Conservation (phyloP, 352 stramenopile species). For the Globisporangium perplexum region DNA sequence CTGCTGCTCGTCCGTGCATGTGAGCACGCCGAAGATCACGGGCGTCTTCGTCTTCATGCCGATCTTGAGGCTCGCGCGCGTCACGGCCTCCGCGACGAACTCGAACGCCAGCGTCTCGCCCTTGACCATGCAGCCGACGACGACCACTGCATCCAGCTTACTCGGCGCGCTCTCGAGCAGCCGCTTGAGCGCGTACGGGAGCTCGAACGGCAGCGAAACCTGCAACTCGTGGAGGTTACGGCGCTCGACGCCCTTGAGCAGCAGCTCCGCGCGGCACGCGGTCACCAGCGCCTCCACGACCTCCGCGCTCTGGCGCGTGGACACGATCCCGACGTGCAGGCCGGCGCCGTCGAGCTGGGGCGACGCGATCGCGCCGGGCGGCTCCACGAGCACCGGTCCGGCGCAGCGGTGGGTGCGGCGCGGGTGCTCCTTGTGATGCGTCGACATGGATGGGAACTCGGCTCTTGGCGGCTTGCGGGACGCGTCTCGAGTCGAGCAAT, state of each 20-base stretch:
- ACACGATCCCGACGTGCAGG: constrained; percentile 25
- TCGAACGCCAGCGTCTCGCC: constrained; percentile 16
- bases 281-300: constrained; percentile 22
- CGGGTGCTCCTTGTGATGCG: background rate
- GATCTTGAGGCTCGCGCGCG: constrained; percentile 20
- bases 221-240: constrained; percentile 22
- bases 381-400: constrained; percentile 16
- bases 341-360: constrained; percentile 17
- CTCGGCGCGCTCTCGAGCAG: constrained; percentile 11
- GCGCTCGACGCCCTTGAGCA: constrained; percentile 24
- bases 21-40: constrained; percentile 19
- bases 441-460: background rate
- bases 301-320: constrained; percentile 17
- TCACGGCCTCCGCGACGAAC: constrained; percentile 18
- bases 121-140: constrained; percentile 17
- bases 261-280: constrained; percentile 24
- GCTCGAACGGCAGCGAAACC: constrained; percentile 26
- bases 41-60: constrained; percentile 19
- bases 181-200: constrained; percentile 27
- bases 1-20: constrained; percentile 10
- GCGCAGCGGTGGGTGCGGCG: background rate
- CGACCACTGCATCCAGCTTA: constrained; percentile 18
- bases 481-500: background rate
- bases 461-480: background rate
- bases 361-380: constrained; percentile 26